Evolutionary conservation across 2,329 filamentous ascomycete species (phyloP), one percentile per base, ranked within the genome.

Genomic region (Penicillium digitatum): DNA sequence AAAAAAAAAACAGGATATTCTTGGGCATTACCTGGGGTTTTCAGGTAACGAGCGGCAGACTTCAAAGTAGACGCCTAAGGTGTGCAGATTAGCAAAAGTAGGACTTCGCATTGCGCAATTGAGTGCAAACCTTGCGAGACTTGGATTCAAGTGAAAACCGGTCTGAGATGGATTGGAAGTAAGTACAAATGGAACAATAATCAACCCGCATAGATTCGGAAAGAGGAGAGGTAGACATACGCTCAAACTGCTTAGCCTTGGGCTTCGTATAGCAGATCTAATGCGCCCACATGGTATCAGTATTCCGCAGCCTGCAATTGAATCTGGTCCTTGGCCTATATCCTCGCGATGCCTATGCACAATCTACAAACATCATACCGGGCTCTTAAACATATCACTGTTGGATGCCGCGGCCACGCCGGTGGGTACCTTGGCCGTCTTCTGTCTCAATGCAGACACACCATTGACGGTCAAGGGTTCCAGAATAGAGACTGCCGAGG

Each of bases 351-450:
- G 8, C 9, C 32, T 14, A 40, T 24, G 29, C 20, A 12, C 11
- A 20, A 20, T 52, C 12, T 5, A 20, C 31, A 68, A n/a, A n/a
- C 44, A 45, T 52, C 82, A 65, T 73, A 89, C 86, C 52, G 84
- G 80, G 49, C 85, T 85, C 75, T 94, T 94, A 75, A 95, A 96
- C 78, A 88, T 85, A 65, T 92, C 87, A 72, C 89, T 89, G 72
- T 87, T 86, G 2, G 88, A 87, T 48, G 82, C 81, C 10, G 90
- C 89, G 31, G 92, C 93, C 44, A 90, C 82, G 35, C 88, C 88
- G 18, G 86, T 89, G 59, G 88, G 79, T 37, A 94, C 78, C 66
- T 83, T 85, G 3, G 87, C 87, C 48, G 59, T 62, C n/a, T 87
- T 89, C 58, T 81, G 82, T 46, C 93, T 83, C 62, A 87, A 80